Base-by-base conservation (phyloP, 1,284 basidiomycete species). In the Tetrapyrgos nigripes region DNA sequence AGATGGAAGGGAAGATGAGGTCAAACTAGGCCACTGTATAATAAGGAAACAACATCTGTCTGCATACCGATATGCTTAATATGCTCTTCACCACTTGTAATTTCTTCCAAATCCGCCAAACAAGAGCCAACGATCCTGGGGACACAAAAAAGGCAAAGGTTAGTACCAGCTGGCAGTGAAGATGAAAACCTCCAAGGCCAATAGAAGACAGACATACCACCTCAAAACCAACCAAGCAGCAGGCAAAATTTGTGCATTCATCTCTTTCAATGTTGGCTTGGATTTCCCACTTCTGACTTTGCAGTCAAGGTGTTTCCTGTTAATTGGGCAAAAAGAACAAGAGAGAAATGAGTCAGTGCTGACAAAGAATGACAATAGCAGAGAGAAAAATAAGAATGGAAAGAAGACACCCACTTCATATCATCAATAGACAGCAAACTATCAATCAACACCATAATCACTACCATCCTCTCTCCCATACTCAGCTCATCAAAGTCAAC, bases 71-170 rank as follows among this genome's bases (percentile, higher is more conserved):
- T 70, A 49, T 81, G 81, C 58, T 76, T 74, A 35, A 88, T 75
- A 6, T 71, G 69, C 63, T 87, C 84, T 37, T 75, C 81, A 19
- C 70, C 69, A 3, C 75, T 68, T 3, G 74, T 76, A n/a, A 87
- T 79, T 61, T 87, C 84, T 69, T 89, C 85, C 2, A 88, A 73
- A 64, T 87, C 79, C 1, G 87, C 84, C 0, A 85, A 87, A 66
- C 85, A 88, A 14, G 87, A 89, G 0, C 83, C 86, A 28, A 88
- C 79, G 72, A 82, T 83, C 85, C 85, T 86, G n/a, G n/a, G n/a
- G n/a, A n/a, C n/a, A n/a, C n/a, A n/a, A 58, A 2, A 46, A 31
- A 27, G 40, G 8, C 33, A 9, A 40, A 56, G 29, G 40, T 5
- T 14, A 14, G 10, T 14, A 17, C 21, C 33, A n/a, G n/a, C n/a